A percentile compares a stretch with the other conserved stretches of the same genome.
phyloP scores from a whole-genome alignment of 2,329 filamentous ascomycete genomes.

The Sarocladiaceae sp. region DNA sequence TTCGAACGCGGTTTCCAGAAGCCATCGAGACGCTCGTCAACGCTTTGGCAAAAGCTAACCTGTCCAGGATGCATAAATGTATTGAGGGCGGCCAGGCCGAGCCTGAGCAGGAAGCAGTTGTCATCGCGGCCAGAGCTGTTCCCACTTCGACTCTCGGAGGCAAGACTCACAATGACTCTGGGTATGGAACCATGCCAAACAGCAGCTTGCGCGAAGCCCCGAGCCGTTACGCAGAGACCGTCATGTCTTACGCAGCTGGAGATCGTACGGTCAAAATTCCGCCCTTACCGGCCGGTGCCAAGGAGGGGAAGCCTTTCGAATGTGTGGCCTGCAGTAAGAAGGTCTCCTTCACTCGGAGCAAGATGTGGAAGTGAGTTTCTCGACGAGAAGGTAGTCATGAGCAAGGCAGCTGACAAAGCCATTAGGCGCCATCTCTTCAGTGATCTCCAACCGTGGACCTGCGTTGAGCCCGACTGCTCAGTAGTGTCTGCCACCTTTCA shows the following conservation, averaged over 20 bases:
- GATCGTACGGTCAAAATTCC: conserved; percentile 2
- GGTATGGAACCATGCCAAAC: not conserved
- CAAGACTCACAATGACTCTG: not conserved
- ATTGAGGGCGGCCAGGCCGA: not conserved
- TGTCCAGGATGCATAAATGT: not conserved
- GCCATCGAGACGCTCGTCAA: not conserved
- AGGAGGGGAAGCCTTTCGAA: not conserved
- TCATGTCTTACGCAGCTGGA: conserved; percentile 1
- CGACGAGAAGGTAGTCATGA: too few relatives aligned
- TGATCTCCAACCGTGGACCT: not conserved
- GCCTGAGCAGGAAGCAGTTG: not conserved
- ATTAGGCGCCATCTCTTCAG: conserved; percentile 3
- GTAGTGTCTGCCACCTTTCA: not conserved
- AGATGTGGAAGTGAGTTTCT: conserved; percentile 2
- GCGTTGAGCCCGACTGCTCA: not conserved
- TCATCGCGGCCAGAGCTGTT: too few relatives aligned
- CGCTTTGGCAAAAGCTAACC: not conserved
- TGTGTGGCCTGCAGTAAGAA: not conserved
- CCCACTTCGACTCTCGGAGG: not conserved
- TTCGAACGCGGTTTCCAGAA: not conserved
- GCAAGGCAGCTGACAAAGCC: too few relatives aligned
- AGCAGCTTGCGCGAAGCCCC: not conserved
- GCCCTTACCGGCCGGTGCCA: not conserved
- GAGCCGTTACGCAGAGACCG: not conserved
- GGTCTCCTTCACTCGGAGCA: not conserved